Percentiles rank a stretch among this genome's conserved stretches.
Evolutionary conservation across 768 basidiomycete genomes (phyloP).

Genomic region (Nidula microcarpa): DNA sequence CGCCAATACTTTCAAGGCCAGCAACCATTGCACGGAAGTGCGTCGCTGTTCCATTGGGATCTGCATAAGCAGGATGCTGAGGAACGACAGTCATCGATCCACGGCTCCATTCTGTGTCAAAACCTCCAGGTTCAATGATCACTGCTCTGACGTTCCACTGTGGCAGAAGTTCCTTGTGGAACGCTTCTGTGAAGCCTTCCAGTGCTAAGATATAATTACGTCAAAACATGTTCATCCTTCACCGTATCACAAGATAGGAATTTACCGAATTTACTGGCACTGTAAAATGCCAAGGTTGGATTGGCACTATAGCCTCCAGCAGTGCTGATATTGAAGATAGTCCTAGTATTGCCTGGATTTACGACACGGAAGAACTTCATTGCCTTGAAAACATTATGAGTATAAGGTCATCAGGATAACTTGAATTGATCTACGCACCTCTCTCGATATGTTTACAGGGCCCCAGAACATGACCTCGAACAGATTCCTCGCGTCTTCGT

Average conservation of each 20-base stretch:
- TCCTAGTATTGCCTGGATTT: constrained; percentile 17
- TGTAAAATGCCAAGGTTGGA: constrained; percentile 25
- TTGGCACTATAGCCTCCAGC: constrained; percentile 26
- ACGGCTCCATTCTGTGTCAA: too few species aligned
- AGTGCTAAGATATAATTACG: too few species aligned
- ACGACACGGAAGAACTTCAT: constrained; percentile 18
- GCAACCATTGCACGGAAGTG: too few species aligned
- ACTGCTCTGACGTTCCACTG: too few species aligned
- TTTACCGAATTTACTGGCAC: constrained; percentile 31
- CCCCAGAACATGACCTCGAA: constrained; percentile 46
- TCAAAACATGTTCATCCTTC: neutral
- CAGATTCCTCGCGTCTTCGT: constrained; percentile 24
- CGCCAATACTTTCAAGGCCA: too few species aligned
- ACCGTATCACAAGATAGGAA: neutral
- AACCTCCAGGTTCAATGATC: too few species aligned
- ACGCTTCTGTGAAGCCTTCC: too few species aligned
- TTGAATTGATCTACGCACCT: constrained; percentile 14
- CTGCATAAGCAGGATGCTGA: too few species aligned
- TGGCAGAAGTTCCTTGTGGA: too few species aligned
- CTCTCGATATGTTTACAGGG: constrained; percentile 30
- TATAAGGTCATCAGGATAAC: too few species aligned
- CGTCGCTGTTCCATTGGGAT: too few species aligned
- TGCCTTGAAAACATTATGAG: neutral
- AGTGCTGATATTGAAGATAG: constrained; percentile 26
- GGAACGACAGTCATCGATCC: too few species aligned